These are phyloP conservation scores for Gossypium thurberi DNA, from an alignment of 345 rosid species.

Conservation along the genomic window DNA sequence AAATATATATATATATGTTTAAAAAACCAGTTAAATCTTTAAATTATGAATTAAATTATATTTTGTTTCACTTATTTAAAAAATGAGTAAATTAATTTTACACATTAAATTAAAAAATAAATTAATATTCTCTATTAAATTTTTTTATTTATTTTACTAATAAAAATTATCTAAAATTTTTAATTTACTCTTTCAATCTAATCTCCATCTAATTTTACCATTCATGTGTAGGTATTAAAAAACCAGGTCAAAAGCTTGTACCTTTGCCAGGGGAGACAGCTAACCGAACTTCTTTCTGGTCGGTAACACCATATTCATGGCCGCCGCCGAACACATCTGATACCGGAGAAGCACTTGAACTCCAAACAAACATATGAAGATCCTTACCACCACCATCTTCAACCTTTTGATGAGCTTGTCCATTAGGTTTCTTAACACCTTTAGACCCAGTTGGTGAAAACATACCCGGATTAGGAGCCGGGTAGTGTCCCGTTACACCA, in stretches of 20 bases:
- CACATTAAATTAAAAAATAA: no score
- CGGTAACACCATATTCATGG: constrained; percentile 38
- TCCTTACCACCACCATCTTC: constrained; percentile 62
- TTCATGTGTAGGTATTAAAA: no score
- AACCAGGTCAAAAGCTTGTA: constrained; percentile 3
- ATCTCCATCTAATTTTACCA: no score
- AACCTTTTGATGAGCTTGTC: constrained; percentile 30
- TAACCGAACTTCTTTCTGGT: constrained; percentile 64
- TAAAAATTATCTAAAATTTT: no score
- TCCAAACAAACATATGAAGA: constrained; percentile 98
- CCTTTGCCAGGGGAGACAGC: constrained; percentile 82
- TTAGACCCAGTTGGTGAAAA: constrained; percentile 61
- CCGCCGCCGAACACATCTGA: constrained; percentile 78
- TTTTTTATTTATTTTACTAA: no score
- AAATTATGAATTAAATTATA: no score
- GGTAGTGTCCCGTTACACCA: constrained; percentile 56
- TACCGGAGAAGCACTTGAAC: constrained; percentile 92
- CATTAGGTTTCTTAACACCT: constrained; percentile 37
- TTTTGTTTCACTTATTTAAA: no score
- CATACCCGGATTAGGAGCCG: constrained; percentile 95
- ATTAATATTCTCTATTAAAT: no score
- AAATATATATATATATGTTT: no score
- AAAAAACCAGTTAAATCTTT: no score
- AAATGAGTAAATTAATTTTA: no score
- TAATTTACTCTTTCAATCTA: no score